These are phyloP conservation scores for Vigna trinervia DNA, from an alignment of 306 rosid species.

Conservation along the genomic window DNA sequence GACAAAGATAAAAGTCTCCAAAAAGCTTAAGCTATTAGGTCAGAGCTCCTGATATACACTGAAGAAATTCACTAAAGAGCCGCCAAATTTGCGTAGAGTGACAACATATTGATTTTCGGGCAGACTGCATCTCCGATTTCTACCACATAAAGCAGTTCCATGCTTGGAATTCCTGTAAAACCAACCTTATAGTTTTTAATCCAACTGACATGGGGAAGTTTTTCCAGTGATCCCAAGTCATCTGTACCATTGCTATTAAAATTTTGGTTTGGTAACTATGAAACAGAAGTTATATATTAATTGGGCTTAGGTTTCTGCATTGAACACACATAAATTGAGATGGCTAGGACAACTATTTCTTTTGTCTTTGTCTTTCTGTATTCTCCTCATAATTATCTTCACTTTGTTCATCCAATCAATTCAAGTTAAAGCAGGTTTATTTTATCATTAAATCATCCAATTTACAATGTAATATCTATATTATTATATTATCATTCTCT, in stretches of 20 bases:
- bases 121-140: not conserved
- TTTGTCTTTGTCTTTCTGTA: no score
- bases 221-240: not conserved
- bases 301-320: no score
- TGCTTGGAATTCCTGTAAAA: not conserved
- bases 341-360: no score
- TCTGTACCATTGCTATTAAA: not conserved
- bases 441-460: no score
- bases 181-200: not conserved
- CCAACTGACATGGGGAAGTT: not conserved
- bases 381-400: no score
- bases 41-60: conserved; percentile 4
- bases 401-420: no score
- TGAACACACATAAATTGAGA: no score
- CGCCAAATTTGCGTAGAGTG: not conserved
- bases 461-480: no score
- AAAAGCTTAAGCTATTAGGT: not conserved
- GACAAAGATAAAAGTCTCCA: conserved; percentile 11
- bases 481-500: no score
- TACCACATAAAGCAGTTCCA: not conserved
- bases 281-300: no score
- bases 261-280: no score
- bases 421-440: no score
- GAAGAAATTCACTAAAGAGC: not conserved
- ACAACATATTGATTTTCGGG: conserved; percentile 3